Conservation (phyloP, 495 filamentous ascomycete genomes). For the Clavariopsis aquatica region DNA sequence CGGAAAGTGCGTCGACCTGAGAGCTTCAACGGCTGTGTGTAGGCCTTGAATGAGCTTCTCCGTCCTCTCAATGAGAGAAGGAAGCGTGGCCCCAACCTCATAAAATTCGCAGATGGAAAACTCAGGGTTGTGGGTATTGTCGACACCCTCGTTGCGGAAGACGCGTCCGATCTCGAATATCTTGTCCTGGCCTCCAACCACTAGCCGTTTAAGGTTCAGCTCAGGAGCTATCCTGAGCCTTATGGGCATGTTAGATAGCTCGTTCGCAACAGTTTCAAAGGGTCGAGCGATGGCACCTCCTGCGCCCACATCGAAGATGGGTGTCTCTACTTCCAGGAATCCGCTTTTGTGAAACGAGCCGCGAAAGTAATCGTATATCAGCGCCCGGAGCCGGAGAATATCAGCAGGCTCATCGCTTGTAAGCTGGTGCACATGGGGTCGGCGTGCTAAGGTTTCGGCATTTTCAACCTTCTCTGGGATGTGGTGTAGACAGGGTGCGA, state of each 20-base stretch:
- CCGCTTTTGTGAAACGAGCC: conserved; percentile 67
- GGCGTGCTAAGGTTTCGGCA: conserved; percentile 63
- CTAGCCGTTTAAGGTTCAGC: conserved; percentile 88
- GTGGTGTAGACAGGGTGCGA: conserved; percentile 75
- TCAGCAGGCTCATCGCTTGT: conserved; percentile 66
- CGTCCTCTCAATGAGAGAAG: conserved; percentile 63
- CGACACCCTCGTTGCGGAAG: conserved; percentile 92
- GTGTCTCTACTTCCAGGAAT: conserved; percentile 87
- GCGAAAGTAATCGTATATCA: conserved; percentile 72
- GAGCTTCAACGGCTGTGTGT: conserved; percentile 43
- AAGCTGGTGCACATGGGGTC: conserved; percentile 80
- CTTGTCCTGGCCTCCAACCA: conserved; percentile 84
- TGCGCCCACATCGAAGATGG: conserved; percentile 73
- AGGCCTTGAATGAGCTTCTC: conserved; percentile 48
- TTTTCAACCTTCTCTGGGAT: conserved; percentile 67
- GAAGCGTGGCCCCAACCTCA: conserved; percentile 74
- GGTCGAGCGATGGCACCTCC: conserved; percentile 84
- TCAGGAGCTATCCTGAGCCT: conserved; percentile 87
- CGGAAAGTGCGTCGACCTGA: conserved; percentile 52
- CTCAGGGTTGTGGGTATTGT: conserved; percentile 93
- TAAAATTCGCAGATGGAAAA: conserved; percentile 99
- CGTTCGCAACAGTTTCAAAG: conserved; percentile 73
- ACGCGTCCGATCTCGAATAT: conserved; percentile 92
- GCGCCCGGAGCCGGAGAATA: conserved; percentile 69
- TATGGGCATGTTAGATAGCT: conserved; percentile 67